A percentile compares a stretch with the other conserved stretches of the same genome.
Evolutionary conservation across 2,329 filamentous ascomycete species (phyloP).

Genomic region (Xenosphaeropsis pyriputrescens): DNA sequence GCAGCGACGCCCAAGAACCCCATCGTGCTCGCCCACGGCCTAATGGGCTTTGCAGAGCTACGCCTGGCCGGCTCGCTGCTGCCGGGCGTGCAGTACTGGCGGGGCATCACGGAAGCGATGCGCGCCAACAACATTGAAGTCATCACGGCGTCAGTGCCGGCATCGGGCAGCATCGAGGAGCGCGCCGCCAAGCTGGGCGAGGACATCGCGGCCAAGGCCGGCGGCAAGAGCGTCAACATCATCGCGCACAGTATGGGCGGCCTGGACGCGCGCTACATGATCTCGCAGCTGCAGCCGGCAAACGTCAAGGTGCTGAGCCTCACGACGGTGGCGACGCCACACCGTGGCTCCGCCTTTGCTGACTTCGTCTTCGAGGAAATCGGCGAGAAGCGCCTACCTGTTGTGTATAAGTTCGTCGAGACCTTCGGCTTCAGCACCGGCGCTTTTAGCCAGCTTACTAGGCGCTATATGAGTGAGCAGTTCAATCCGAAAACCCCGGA

Average conservation of each 20-base stretch:
- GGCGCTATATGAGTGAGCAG: conserved; percentile 36
- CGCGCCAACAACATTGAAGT: conserved; percentile 35
- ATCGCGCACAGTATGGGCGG: conserved; percentile 57
- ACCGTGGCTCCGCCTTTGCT: conserved; percentile 29
- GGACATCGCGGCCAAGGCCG: conserved; percentile 32
- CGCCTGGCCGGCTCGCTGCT: conserved; percentile 30
- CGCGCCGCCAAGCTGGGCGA: conserved; percentile 40
- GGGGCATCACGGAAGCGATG: conserved; percentile 45
- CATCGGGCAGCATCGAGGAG: conserved; percentile 43
- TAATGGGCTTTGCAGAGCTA: conserved; percentile 48
- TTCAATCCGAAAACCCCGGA: conserved; percentile 46
- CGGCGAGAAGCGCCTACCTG: conserved; percentile 33
- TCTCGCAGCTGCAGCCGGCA: conserved; percentile 34
- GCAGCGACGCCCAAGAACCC: conserved; percentile 39
- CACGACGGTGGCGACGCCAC: conserved; percentile 22
- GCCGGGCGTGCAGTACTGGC: conserved; percentile 48
- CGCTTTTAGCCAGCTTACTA: conserved; percentile 47
- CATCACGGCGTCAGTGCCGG: conserved; percentile 44
- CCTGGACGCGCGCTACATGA: conserved; percentile 50
- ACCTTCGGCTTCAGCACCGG: conserved; percentile 38
- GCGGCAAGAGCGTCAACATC: conserved; percentile 54
- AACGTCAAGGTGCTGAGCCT: conserved; percentile 26
- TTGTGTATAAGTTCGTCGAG: conserved; percentile 34
- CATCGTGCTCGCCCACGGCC: conserved; percentile 50
- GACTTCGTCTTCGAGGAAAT: conserved; percentile 35